Percentiles rank a stretch among this genome's conserved stretches.
These are phyloP conservation scores for Simplicillium aogashimaense DNA, from an alignment of 2,329 filamentous ascomycete genomes.

Conservation along the genomic window DNA sequence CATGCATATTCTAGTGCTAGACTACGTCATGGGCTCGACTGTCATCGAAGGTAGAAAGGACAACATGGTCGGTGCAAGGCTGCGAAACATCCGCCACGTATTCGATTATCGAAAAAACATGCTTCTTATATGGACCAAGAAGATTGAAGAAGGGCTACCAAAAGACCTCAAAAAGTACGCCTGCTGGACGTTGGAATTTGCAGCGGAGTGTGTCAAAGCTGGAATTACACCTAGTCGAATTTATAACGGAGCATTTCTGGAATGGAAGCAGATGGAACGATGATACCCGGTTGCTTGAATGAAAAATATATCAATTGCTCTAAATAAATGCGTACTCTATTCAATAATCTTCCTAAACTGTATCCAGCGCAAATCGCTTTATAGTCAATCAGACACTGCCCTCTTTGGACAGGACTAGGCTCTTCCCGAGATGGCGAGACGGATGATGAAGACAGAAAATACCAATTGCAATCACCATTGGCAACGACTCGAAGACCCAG, in stretches of 20 bases:
- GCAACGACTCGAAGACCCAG: slow-evolving; percentile 39
- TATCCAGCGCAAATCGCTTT: too few relatives aligned
- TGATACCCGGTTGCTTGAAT: too few relatives aligned
- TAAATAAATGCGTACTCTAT: too few relatives aligned
- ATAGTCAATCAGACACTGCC: neutral
- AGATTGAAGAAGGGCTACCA: neutral
- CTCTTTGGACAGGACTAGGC: slow-evolving; percentile 1
- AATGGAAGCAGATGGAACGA: too few relatives aligned
- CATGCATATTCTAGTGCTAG: slow-evolving; percentile 24
- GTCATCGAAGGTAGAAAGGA: slow-evolving; percentile 4
- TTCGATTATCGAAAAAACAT: neutral
- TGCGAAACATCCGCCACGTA: neutral
- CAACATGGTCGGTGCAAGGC: neutral
- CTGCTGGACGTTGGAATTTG: too few relatives aligned
- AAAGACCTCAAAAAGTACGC: slow-evolving; percentile 6
- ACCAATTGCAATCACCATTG: slow-evolving; percentile 34
- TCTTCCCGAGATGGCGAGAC: slow-evolving; percentile 21
- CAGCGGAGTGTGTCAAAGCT: too few relatives aligned
- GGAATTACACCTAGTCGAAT: too few relatives aligned
- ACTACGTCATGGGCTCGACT: slow-evolving; percentile 17
- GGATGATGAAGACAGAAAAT: slow-evolving; percentile 41
- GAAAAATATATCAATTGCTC: too few relatives aligned
- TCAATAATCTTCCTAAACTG: too few relatives aligned
- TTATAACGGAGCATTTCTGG: too few relatives aligned
- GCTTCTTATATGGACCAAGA: neutral